A percentile compares a stretch with the other conserved stretches of the same genome.
Conservation (phyloP, 331 rosid species). For the Acacia pycnantha region DNA sequence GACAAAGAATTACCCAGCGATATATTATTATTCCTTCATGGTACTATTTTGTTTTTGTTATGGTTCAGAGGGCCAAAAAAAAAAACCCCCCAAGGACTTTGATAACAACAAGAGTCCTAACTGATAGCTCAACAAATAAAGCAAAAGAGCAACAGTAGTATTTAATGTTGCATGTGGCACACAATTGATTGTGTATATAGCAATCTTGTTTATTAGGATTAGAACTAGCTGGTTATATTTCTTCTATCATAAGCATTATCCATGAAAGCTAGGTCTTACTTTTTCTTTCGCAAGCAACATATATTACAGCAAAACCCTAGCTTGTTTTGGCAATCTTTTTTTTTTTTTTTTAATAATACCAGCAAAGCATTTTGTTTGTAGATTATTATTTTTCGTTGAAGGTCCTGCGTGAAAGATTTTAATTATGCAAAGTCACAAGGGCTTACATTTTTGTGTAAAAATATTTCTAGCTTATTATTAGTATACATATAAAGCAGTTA, state of each 20-base stretch:
- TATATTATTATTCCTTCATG: conserved; percentile 39
- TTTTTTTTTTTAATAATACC: conserved; percentile 21
- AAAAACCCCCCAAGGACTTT: conserved; percentile 34
- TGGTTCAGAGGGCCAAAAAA: conserved; percentile 23
- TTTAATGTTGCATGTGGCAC: conserved; percentile 78
- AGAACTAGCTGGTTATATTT: conserved; percentile 10
- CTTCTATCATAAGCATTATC: conserved; percentile 54
- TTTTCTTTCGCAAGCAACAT: conserved; percentile 55
- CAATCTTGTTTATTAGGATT: conserved; percentile 43
- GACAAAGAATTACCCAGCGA: conserved; percentile 55
- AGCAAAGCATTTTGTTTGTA: background rate
- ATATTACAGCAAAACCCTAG: conserved; percentile 28
- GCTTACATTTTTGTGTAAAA: too few species aligned
- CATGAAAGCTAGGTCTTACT: conserved; percentile 40
- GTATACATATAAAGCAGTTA: background rate
- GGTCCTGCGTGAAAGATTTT: background rate
- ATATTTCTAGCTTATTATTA: background rate
- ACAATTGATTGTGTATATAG: conserved; percentile 43
- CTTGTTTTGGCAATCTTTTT: conserved; percentile 1
- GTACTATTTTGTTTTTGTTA: conserved; percentile 23
- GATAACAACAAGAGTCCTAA: conserved; percentile 47
- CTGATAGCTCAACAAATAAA: conserved; percentile 78
- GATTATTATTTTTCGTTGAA: background rate
- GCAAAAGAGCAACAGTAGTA: conserved; percentile 57
- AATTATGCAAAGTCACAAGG: background rate